Evolutionary conservation across 2,329 filamentous ascomycete species (phyloP).

Genomic region (Pestalotiopsis fici): DNA sequence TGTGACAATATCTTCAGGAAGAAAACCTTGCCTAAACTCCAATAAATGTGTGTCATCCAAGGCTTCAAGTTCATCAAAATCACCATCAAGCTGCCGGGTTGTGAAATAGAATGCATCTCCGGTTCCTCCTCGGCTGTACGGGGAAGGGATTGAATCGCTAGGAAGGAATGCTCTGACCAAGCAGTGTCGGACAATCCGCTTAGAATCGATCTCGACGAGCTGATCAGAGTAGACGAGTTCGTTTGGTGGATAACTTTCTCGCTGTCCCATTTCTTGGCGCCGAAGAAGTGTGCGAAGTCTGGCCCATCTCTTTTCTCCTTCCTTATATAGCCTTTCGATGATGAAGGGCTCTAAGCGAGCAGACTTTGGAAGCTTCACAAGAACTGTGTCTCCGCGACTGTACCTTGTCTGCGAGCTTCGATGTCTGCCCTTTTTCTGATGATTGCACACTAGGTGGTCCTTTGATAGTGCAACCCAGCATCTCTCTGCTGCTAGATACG

Average conservation of each 20-base stretch:
- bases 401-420: conserved; percentile 32
- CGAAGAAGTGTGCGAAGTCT: conserved; percentile 55
- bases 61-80: conserved; percentile 20
- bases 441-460: conserved; percentile 54
- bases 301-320: conserved; percentile 27
- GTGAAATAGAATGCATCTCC: conserved; percentile 69
- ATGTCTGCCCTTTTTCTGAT: conserved; percentile 7
- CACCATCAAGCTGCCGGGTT: conserved; percentile 4
- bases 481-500: conserved; percentile 60
- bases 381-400: conserved; percentile 60
- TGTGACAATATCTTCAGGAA: conserved; percentile 35
- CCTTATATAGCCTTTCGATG: conserved; percentile 41
- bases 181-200: conserved; percentile 56
- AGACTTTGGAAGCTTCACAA: conserved; percentile 35
- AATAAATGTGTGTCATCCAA: conserved; percentile 24
- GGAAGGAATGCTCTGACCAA: conserved; percentile 56
- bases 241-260: conserved; percentile 45
- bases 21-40: conserved; percentile 55
- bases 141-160: conserved; percentile 51
- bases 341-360: conserved; percentile 61
- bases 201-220: conserved; percentile 30
- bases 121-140: conserved; percentile 66
- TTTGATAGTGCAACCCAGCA: conserved; percentile 62
- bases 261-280: conserved; percentile 40
- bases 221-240: conserved; percentile 39